Base-by-base conservation (phyloP, 208 protist genomes). In the Polymyxa betae region DNA sequence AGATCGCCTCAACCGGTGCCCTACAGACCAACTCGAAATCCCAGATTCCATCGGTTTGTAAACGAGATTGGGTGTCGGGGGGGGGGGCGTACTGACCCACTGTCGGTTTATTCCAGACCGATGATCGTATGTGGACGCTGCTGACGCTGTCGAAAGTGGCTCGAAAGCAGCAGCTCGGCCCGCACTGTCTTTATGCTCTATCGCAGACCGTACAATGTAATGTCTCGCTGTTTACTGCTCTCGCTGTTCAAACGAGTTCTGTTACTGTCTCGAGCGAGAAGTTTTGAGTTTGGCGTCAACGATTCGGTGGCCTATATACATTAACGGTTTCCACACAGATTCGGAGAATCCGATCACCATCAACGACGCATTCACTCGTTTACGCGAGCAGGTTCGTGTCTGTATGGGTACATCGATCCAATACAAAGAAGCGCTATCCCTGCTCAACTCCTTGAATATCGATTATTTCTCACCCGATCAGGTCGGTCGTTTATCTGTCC, bases 381-480 rank as follows among this genome's bases (percentile, higher is more conserved):
- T 93, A 46, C 88, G 92, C n/a, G 93, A 93, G 77, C 77, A 94
- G 64, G 89, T 92, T 41, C 82, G 89, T 1, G 44, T 45, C 0
- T 92, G 92, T 64, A 77, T 93, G 20, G 60, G 92, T n/a, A 44
- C 91, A 77, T 68, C 89, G 0, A 38, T 89, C 35, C 64, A 77
- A 54, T 38, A 45, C 0, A 92, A 93, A 40, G 35, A 68, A 41
- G 92, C 64, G 12, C 89, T 92, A 5, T 60, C 72, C 24, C 78
- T 93, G 0, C 88, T 94, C 54, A 93, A 91, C n/a, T 32, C n/a
- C 35, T 52, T 82, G 43, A 91, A 93, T 66, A 32, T 94, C 32
- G 68, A 91, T 20, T 90, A 92, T 77, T 91, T 94, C 35, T 0
- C 92, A 20, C 20, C 66, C 32, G 64, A 45, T 0, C 88, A 93